Evolutionary conservation across 139 green algal genomes (phyloP).

Genomic region (Chlorella sp.): DNA sequence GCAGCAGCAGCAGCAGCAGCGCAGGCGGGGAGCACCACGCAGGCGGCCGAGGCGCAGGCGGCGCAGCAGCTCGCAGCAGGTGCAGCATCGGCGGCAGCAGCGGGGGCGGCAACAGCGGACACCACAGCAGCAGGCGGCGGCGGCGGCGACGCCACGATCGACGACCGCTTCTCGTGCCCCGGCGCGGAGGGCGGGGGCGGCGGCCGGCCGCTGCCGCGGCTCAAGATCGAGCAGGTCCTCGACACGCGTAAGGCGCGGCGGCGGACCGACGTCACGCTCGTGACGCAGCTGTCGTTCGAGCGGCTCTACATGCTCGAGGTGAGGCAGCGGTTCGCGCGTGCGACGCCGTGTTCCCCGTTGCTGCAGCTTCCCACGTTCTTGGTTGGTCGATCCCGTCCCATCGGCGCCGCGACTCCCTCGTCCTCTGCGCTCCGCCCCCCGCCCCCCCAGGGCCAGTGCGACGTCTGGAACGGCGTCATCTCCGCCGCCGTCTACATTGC

Average conservation of each 20-base stretch:
- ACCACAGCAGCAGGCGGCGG: too few species aligned
- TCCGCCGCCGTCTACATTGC: slow-evolving; percentile 57
- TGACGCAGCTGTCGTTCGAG: slow-evolving; percentile 51
- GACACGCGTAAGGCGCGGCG: slow-evolving; percentile 16
- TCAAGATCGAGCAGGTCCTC: slow-evolving; percentile 39
- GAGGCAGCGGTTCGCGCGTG: too few species aligned
- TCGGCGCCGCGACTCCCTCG: background rate
- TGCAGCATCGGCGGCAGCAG: background rate
- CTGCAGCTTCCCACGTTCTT: background rate
- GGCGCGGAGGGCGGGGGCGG: slow-evolving; percentile 11
- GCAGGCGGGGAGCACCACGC: background rate
- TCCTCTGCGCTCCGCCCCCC: background rate
- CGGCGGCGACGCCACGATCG: slow-evolving; percentile 29
- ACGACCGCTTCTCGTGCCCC: slow-evolving; percentile 23
- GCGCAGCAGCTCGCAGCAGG: background rate
- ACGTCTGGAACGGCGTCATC: slow-evolving; percentile 54
- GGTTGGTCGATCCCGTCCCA: too few species aligned
- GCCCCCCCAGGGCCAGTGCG: slow-evolving; percentile 44
- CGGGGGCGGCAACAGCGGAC: background rate
- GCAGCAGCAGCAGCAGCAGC: slow-evolving; percentile 26
- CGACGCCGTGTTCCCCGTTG: too few species aligned
- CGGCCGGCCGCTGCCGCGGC: slow-evolving; percentile 30
- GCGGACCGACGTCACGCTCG: slow-evolving; percentile 42
- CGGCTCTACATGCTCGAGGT: background rate
- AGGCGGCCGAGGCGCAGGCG: too few species aligned